Evolutionary conservation across 2,329 filamentous ascomycete genomes (phyloP).

Genomic region (Ascochyta viciae-villosae): DNA sequence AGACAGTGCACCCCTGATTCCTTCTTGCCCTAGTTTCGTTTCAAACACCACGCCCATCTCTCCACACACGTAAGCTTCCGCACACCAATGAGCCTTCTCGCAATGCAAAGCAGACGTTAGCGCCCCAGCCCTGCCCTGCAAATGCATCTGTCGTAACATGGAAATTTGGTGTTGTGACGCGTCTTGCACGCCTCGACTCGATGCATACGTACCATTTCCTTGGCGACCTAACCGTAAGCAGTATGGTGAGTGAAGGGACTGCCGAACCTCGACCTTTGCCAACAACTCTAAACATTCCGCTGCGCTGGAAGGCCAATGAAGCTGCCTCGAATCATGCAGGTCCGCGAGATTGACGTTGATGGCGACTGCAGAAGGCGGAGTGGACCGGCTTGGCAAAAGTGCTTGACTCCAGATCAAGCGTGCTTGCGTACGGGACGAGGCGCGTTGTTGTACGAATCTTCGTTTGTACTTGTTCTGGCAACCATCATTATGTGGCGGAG

Average conservation of each 20-base stretch:
- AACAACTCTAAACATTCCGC: not conserved
- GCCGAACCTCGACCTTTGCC: not conserved
- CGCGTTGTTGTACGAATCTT: constrained; percentile 7
- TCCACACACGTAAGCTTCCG: constrained; percentile 6
- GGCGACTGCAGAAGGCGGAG: constrained; percentile 8
- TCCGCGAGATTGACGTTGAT: constrained; percentile 1
- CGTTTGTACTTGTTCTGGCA: not conserved
- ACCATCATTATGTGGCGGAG: not conserved
- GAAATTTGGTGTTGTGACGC: constrained; percentile 14
- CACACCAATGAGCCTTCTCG: constrained; percentile 2
- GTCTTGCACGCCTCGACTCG: not conserved
- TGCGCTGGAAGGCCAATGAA: not conserved
- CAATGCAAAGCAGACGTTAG: constrained; percentile 3
- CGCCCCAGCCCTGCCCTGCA: not conserved
- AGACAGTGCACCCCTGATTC: not conserved
- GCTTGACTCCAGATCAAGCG: constrained; percentile 10
- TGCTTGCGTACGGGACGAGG: constrained; percentile 19
- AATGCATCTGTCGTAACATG: constrained; percentile 2
- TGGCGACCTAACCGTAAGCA: constrained; percentile 1
- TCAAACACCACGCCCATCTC: constrained; percentile 2
- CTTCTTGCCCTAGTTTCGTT: constrained; percentile 6
- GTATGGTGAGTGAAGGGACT: constrained; percentile 10
- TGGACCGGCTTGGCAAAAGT: constrained; percentile 8
- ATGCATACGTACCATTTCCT: constrained; percentile 3
- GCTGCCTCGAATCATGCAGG: not conserved